Evolutionary conservation across 768 basidiomycete genomes (phyloP).

Genomic region (Leccinum truebloodii): DNA sequence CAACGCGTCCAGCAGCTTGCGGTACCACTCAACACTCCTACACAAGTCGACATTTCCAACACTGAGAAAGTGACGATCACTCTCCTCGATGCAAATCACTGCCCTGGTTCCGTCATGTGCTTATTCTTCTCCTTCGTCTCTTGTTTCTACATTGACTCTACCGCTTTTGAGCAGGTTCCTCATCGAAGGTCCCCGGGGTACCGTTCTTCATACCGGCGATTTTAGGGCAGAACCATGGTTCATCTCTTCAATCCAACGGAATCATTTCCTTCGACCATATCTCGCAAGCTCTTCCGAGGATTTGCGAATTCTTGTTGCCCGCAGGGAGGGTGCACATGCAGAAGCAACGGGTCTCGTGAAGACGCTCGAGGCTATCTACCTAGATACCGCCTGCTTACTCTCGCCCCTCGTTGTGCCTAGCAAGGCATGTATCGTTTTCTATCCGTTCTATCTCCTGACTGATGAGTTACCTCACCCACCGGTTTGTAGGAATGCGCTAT

Average conservation of each 20-base stretch:
- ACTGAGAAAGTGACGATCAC: conserved; percentile 70
- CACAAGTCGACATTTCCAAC: conserved; percentile 54
- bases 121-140: conserved; percentile 19
- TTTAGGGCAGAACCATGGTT: conserved; percentile 86
- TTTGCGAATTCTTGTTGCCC: conserved; percentile 27
- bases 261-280: conserved; percentile 74
- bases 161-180: conserved; percentile 63
- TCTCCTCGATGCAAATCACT: conserved; percentile 90
- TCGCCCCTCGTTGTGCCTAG: conserved; percentile 52
- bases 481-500: conserved; percentile 60
- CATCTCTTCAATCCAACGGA: conserved; percentile 62
- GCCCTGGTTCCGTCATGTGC: conserved; percentile 91
- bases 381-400: conserved; percentile 77
- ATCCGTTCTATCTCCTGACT: background rate
- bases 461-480: conserved; percentile 4
- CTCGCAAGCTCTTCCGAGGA: conserved; percentile 40
- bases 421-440: conserved; percentile 44
- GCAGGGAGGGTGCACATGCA: conserved; percentile 21
- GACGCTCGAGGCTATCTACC: conserved; percentile 73
- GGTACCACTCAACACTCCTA: conserved; percentile 65
- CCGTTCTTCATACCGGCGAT: conserved; percentile 92
- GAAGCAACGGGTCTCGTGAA: conserved; percentile 37
- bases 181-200: conserved; percentile 66
- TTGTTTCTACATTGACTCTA: background rate
- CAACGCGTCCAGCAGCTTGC: conserved; percentile 58